phyloP scores from a whole-genome alignment of 192 early-diverging fungal species.

The Hyaloraphidium curvatum region DNA sequence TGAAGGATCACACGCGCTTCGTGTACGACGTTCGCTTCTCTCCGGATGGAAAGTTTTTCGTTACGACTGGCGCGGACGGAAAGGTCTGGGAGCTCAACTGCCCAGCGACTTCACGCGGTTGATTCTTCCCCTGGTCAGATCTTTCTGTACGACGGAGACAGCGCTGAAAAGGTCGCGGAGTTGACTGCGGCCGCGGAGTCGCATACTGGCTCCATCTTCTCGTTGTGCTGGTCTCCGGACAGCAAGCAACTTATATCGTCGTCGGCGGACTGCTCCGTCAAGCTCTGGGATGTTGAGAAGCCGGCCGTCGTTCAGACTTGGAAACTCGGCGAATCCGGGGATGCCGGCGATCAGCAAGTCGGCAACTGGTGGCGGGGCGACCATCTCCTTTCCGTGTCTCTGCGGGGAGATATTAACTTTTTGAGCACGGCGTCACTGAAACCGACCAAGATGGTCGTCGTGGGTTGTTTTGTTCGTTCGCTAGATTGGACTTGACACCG shows the following conservation, averaged over 20 bases:
- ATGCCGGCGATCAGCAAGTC: slow-evolving; percentile 69
- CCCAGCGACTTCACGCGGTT: background rate
- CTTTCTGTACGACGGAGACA: slow-evolving; percentile 84
- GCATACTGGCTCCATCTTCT: slow-evolving; percentile 68
- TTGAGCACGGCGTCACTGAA: slow-evolving; percentile 37
- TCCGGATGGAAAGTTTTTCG: slow-evolving; percentile 63
- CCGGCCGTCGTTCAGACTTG: slow-evolving; percentile 45
- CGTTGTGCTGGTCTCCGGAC: slow-evolving; percentile 76
- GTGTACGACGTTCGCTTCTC: slow-evolving; percentile 76
- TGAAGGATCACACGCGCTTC: slow-evolving; percentile 72
- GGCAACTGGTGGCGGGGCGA: slow-evolving; percentile 76
- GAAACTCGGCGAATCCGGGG: slow-evolving; percentile 6
- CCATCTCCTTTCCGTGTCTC: slow-evolving; percentile 52
- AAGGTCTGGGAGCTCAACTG: slow-evolving; percentile 27
- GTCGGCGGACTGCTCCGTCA: slow-evolving; percentile 67
- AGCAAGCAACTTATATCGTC: slow-evolving; percentile 51
- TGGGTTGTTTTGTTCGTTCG: slow-evolving; percentile 14
- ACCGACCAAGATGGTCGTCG: slow-evolving; percentile 27
- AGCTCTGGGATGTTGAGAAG: slow-evolving; percentile 73
- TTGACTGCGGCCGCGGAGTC: slow-evolving; percentile 23
- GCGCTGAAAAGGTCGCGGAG: slow-evolving; percentile 52
- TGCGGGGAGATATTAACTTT: slow-evolving; percentile 76
- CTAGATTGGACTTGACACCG: background rate
- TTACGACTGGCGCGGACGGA: slow-evolving; percentile 64
- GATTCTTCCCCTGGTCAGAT: slow-evolving; percentile 16